Percentiles rank a stretch among this genome's conserved stretches.
Evolutionary conservation across 768 basidiomycete genomes (phyloP).

Genomic region (Phaeotremella skinneri): DNA sequence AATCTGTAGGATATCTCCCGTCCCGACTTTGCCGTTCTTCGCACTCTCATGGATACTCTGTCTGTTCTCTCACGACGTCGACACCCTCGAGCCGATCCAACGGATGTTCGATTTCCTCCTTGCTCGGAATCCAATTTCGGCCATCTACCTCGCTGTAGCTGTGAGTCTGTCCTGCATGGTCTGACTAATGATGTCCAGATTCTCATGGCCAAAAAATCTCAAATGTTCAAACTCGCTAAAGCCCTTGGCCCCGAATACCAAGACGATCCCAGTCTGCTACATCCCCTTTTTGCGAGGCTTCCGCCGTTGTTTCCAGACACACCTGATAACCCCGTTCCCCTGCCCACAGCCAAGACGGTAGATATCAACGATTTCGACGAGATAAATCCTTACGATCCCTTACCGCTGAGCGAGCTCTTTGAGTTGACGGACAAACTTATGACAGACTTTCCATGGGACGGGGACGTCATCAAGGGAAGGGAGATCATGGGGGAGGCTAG

Average conservation of each 20-base stretch:
- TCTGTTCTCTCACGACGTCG: slow-evolving; percentile 87
- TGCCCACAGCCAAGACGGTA: background rate
- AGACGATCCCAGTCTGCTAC: slow-evolving; percentile 53
- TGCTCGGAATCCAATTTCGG: slow-evolving; percentile 72
- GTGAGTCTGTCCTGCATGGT: slow-evolving; percentile 57
- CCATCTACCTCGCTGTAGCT: slow-evolving; percentile 78
- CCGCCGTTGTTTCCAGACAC: slow-evolving; percentile 47
- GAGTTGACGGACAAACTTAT: slow-evolving; percentile 38
- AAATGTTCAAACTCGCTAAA: slow-evolving; percentile 60
- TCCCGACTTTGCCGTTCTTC: slow-evolving; percentile 68
- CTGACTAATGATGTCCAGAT: slow-evolving; percentile 58
- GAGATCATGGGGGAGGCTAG: slow-evolving; percentile 48
- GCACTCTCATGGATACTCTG: slow-evolving; percentile 87
- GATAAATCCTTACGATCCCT: slow-evolving; percentile 39
- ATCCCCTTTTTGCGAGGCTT: slow-evolving; percentile 50
- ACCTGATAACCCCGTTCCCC: slow-evolving; percentile 15
- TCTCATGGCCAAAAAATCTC: slow-evolving; percentile 67
- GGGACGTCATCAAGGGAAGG: slow-evolving; percentile 30
- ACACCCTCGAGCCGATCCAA: slow-evolving; percentile 82
- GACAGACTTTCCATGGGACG: slow-evolving; percentile 40
- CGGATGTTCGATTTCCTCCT: slow-evolving; percentile 88
- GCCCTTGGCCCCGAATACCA: slow-evolving; percentile 39
- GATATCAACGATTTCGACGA: slow-evolving; percentile 16
- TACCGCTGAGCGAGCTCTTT: slow-evolving; percentile 47
- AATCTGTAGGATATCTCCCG: slow-evolving; percentile 61